Base-by-base conservation (phyloP, 306 rosid genomes). In the Luffa aegyptiaca region DNA sequence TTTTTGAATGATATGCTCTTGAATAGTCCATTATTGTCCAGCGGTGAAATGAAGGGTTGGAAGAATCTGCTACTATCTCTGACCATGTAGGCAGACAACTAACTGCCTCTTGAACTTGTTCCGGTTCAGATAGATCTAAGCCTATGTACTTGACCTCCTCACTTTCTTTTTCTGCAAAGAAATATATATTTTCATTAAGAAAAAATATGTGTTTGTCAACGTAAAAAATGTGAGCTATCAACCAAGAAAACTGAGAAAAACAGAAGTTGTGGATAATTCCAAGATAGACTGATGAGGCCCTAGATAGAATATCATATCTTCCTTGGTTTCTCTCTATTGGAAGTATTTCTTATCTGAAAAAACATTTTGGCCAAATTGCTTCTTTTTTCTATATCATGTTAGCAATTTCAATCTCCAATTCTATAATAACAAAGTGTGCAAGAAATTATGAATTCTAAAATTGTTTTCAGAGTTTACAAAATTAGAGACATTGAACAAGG, bases 21-120 rank as follows among this genome's bases (percentile, higher is more conserved):
- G 87, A 87, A 82, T 91, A 94, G 79, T 94, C 93, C 81, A 83
- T 84, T 84, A 92, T 88, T 46, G 92, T 92, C 98, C 97, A 90
- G 21, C 89, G 85, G 75, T 17, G 77, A 83, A 94, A 87, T 31
- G 81, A 76, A 80, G 62, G 58, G 65, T 71, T 75, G 70, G 18
- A 68, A 68, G 80, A 86, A 75, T 68, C 58, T 18, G 42, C 77
- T 48, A 10, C 80, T 63, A 42, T 83, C 76, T 62, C 82, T 36
- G 81, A 41, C 66, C 86, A 57, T 71, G 2, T 0, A 72, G 94
- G 91, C 83, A 92, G 76, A 78, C 97, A 92, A 42, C 90, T 82
- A 7, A 79, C 62, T 59, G 95, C 95, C 79, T 81, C 85, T 79
- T 84, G 83, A 79, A 91, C 97, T 86, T 86, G 86, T 76, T 90